Base-by-base conservation (phyloP, 176 grass and related monocot genomes). In the Triticum aestivum region DNA sequence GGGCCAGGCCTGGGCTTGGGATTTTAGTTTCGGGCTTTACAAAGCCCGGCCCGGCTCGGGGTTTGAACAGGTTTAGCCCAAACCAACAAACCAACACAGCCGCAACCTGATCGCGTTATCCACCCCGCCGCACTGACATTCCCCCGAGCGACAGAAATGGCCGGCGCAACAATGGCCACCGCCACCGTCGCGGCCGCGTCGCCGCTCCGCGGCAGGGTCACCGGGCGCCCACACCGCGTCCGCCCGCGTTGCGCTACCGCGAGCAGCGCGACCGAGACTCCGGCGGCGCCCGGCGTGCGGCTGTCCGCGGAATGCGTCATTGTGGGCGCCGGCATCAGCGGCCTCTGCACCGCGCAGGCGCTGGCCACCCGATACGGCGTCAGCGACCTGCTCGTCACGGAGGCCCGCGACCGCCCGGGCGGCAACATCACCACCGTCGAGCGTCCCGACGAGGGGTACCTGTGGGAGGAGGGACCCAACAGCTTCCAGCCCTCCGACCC, bases 401-500 rank as follows among this genome's bases (percentile, higher is more conserved):
- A 96, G 88, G 97, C 91, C 47, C 80, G 90, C 49, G 85, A 84
- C 17, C 75, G 93, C 23, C 88, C 90, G 5, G 97, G 94, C 18
- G 97, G 97, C 8, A 98, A 98, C 62, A 96, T 98, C 88, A 96
- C 87, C 92, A 98, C 94, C 26, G 88, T 91, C 47, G 89, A 91
- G 81, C 90, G 87, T 70, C 69, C 87, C 75, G 87, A 77, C 12
- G 92, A 92, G 23, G 93, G 93, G 2, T 98, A 92, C 76, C 94
- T 96, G 30, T 98, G 94, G 97, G 97, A 96, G 77, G 94, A 98
- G 72, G 97, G 97, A 0, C 97, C 92, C 72, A 98, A 98, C 79
- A 98, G 97, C 85, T 98, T 96, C 88, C 97, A 98, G 72, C 97
- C 97, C 30, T 96, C 92, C 64, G 94, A 96, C 47, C 88, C 94